Conservation (phyloP, 108 stramenopile genomes). For the Pseudonitzschia pungens region DNA sequence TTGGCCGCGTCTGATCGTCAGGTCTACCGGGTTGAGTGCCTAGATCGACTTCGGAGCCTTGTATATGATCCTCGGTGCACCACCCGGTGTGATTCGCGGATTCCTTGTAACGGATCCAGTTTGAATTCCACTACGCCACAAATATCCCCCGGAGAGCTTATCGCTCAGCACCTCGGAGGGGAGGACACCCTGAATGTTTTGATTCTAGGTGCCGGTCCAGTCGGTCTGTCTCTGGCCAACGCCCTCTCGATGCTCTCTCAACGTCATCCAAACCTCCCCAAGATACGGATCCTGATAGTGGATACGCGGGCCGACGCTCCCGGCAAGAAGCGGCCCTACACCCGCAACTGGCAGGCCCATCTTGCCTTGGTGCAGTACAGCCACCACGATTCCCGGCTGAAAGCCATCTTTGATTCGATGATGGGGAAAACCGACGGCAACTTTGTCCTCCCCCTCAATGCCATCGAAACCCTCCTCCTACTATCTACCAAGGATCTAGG, state of each 20-base stretch:
- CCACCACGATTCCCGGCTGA: slow-evolving; percentile 20
- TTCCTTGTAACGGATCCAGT: neutral
- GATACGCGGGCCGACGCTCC: slow-evolving; percentile 22
- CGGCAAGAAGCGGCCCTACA: slow-evolving; percentile 23
- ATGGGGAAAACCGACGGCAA: neutral
- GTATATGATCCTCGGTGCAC: slow-evolving; percentile 29
- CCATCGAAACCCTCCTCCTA: slow-evolving; percentile 26
- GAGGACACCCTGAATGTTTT: slow-evolving; percentile 23
- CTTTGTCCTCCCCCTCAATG: slow-evolving; percentile 27
- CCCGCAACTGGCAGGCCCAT: slow-evolving; percentile 24
- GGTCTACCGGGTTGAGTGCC: slow-evolving; percentile 6
- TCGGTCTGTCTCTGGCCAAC: slow-evolving; percentile 33
- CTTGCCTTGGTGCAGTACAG: neutral
- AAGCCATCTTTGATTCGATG: slow-evolving; percentile 9
- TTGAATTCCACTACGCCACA: neutral
- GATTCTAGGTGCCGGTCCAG: slow-evolving; percentile 30
- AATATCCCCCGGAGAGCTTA: neutral
- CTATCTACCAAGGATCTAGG: slow-evolving; percentile 24
- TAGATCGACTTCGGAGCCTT: slow-evolving; percentile 7
- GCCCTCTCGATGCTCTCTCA: slow-evolving; percentile 17
- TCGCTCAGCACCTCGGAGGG: slow-evolving; percentile 2
- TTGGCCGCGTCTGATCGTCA: neutral
- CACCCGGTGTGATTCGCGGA: slow-evolving; percentile 26
- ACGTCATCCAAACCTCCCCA: neutral
- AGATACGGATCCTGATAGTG: slow-evolving; percentile 16